Evolutionary conservation across 164 flowering plant species (phyloP), one percentile per base, ranked within the genome.

Genomic region (Vitis rupestris): DNA sequence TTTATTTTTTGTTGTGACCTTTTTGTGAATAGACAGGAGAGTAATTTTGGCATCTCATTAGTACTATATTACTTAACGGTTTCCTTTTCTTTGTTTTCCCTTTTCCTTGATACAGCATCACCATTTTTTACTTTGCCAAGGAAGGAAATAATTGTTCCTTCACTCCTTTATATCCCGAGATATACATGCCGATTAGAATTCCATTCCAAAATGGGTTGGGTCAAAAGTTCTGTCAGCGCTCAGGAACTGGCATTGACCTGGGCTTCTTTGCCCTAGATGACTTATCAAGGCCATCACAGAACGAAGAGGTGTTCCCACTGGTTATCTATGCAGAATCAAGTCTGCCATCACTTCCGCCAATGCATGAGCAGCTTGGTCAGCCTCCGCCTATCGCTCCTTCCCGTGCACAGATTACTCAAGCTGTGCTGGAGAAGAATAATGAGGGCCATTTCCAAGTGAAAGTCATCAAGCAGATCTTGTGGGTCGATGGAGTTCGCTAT

Each of bases 191-290:
- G 0, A 77, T 85, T 44, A 83, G 69, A 62, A 64, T 91, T 59
- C 86, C 93, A 37, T 91, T 93, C 61, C 83, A 75, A 64, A 89
- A 86, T 67, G 98, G 97, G 17, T 72, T 75, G 12, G 81, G 84
- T 50, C 98, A 93, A 75, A 87, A 84, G 69, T 91, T 93, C 65
- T 31, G 65, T 65, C 98, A 93, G 77, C 87, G 93, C 64, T 76
- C 88, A 16, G 94, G 97, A 73, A 89, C 95, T 16, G 97, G 97
- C 72, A 82, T 89, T 58, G 94, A 93, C 70, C 72, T 93, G 6
- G 88, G 92, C 30, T 89, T 89, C 78, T 93, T 86, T 76, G 88
- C 78, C 64, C 71, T 85, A 71, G 93, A 89, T 73, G 90, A 85
- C 68, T 91, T 91, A 27, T 76, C 91, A 70, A 87, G 82, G 72